Base-by-base conservation (phyloP, 1,284 basidiomycete species). In the Rugosomyces carneus region DNA sequence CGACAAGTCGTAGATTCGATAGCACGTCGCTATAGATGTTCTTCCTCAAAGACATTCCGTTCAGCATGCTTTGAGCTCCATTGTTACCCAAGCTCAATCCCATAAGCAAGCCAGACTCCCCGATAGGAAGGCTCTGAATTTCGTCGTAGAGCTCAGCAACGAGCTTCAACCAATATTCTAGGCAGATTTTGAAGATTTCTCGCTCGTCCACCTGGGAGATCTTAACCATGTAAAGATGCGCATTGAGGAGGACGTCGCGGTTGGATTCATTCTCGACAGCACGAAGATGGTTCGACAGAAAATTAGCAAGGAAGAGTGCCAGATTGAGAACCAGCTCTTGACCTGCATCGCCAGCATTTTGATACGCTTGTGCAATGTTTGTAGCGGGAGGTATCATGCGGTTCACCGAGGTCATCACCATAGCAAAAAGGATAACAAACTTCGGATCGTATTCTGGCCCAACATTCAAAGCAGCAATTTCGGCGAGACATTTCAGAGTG, bases 141-240 rank as follows among this genome's bases (percentile, higher is more conserved):
- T 99, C 96, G 56, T 98, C 94, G 64, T 99, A 99, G n/a, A 99
- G 76, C 64, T 97, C 94, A 6, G 90, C 80, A 7, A 99, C 96
- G n/a, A 99, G 84, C 68, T 96, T 97, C 45, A 90, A 71, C 96
- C 96, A 99, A 69, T 99, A 99, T 64, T 99, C 96, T 58, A 99
- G 71, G 60, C 94, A 98, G 59, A 99, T 97, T 71, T 99, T 99
- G 84, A 99, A 99, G 52, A 99, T 87, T 66, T 99, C 96, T 44
- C 95, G 84, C 64, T 99, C 96, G 58, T 98, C 95, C 21, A 99
- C 96, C 57, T 95, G 94, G 0, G 92, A 95, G 38, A 99, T 86
- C 68, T 99, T 99, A 65, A 99, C 93, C 77, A 99, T 91, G 69
- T 99, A 99, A 26, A 98, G 73, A 68, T 99, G 96, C 0, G 95